phyloP scores from a whole-genome alignment of 2,329 filamentous ascomycete genomes.

The Pseudopyricularia javanii region DNA sequence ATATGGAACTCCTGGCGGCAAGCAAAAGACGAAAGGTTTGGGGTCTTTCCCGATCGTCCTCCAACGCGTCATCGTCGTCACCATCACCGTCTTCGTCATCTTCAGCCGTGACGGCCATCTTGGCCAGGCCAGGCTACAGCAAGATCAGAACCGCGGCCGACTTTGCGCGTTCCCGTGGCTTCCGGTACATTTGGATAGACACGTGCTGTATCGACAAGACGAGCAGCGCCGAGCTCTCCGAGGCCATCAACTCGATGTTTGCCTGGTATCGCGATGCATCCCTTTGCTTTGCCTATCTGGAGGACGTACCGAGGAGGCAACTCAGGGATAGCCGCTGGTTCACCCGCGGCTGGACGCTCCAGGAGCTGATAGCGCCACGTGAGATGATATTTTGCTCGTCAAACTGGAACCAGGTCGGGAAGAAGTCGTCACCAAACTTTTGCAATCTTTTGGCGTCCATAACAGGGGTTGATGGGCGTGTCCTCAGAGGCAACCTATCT shows the following conservation, averaged over 20 bases:
- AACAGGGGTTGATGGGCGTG: background rate
- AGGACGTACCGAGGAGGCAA: background rate
- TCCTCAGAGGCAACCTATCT: background rate
- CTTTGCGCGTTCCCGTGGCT: background rate
- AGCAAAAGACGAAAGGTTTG: background rate
- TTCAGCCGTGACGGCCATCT: background rate
- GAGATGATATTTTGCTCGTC: conserved; percentile 10
- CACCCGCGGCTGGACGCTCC: conserved; percentile 2
- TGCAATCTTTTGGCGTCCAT: background rate
- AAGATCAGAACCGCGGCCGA: background rate
- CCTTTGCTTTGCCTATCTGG: conserved; percentile 3
- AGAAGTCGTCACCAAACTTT: background rate
- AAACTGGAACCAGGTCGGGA: conserved; percentile 10
- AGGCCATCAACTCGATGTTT: conserved; percentile 5
- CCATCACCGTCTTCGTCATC: background rate
- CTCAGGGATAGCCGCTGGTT: background rate
- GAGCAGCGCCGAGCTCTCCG: conserved; percentile 3
- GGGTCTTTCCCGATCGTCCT: background rate
- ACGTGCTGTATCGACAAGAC: conserved; percentile 5
- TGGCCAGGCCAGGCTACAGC: background rate
- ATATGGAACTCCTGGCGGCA: conserved; percentile 4
- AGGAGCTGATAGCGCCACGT: conserved; percentile 1
- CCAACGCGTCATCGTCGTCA: background rate
- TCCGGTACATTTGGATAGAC: conserved; percentile 1
- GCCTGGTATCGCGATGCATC: background rate